Evolutionary conservation across 768 basidiomycete species (phyloP).

Genomic region (Russula brevipes): DNA sequence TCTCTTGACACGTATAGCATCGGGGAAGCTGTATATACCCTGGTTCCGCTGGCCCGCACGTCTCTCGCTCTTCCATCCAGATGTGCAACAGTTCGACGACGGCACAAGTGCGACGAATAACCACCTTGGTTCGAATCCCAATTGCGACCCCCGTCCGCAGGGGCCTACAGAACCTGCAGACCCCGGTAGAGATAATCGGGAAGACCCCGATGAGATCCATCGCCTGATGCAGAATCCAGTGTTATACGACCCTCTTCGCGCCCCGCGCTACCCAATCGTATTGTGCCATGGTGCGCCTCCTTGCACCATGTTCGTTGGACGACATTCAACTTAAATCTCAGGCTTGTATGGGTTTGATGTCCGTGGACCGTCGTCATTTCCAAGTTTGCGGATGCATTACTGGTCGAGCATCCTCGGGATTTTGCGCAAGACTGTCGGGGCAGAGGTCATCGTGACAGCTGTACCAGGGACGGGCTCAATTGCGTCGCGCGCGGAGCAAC

Average conservation of each 20-base stretch:
- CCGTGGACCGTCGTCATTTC: constrained; percentile 61
- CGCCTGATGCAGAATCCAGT: constrained; percentile 70
- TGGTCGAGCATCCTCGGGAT: constrained; percentile 87
- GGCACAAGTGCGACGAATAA: background rate
- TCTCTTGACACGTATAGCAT: background rate
- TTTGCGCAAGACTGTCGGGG: constrained; percentile 74
- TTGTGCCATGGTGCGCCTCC: constrained; percentile 78
- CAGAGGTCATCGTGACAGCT: constrained; percentile 92
- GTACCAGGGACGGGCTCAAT: constrained; percentile 94
- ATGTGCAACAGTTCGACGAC: background rate
- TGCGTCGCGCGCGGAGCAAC: constrained; percentile 64
- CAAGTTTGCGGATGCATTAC: constrained; percentile 78
- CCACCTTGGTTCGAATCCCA: background rate
- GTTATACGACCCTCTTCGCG: constrained; percentile 70
- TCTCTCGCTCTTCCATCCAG: constrained; percentile 2
- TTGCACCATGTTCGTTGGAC: background rate
- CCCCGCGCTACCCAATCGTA: constrained; percentile 85
- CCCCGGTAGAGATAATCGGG: constrained; percentile 6
- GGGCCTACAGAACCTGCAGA: background rate
- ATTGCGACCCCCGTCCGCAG: background rate
- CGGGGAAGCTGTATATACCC: background rate
- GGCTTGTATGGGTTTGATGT: constrained; percentile 96
- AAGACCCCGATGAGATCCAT: constrained; percentile 49
- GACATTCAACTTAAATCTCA: constrained; percentile 28
- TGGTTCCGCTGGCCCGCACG: constrained; percentile 19